A percentile compares a stretch with the other conserved stretches of the same genome.
Conservation (phyloP, 768 basidiomycete genomes). For the Dictyophora rubrovolvata region DNA sequence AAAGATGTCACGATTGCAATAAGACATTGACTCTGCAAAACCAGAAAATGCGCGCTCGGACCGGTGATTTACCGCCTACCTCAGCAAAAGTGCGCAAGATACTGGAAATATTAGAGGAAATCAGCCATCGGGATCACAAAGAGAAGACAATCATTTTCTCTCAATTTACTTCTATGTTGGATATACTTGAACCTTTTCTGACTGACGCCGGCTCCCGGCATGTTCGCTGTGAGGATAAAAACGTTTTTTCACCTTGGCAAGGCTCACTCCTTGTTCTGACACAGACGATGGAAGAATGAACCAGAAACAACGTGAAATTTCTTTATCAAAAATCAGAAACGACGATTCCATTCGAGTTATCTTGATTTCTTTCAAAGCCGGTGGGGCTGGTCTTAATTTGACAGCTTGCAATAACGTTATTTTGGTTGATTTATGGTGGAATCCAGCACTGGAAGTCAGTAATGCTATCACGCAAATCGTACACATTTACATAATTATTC, state of each 20-base stretch:
- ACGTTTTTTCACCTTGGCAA: neutral
- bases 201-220: constrained; percentile 53
- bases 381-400: constrained; percentile 90
- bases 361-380: constrained; percentile 93
- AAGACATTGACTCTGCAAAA: constrained; percentile 38
- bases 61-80: constrained; percentile 42
- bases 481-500: constrained; percentile 7
- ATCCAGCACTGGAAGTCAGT: constrained; percentile 71
- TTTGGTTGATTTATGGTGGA: constrained; percentile 93
- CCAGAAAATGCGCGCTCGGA: constrained; percentile 25
- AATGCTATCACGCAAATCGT: constrained; percentile 14
- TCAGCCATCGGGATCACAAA: constrained; percentile 44
- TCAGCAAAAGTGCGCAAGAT: constrained; percentile 87
- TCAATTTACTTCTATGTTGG: constrained; percentile 82
- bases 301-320: constrained; percentile 62
- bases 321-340: constrained; percentile 62
- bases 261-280: neutral
- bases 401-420: constrained; percentile 93
- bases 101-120: constrained; percentile 55
- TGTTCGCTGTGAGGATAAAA: constrained; percentile 66
- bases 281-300: constrained; percentile 86
- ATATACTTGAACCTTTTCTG: constrained; percentile 81
- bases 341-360: constrained; percentile 58
- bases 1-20: constrained; percentile 50
- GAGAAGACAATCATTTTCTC: constrained; percentile 98